These are phyloP conservation scores for Trichoderma virens DNA, from an alignment of 495 filamentous ascomycete genomes.

Conservation along the genomic window DNA sequence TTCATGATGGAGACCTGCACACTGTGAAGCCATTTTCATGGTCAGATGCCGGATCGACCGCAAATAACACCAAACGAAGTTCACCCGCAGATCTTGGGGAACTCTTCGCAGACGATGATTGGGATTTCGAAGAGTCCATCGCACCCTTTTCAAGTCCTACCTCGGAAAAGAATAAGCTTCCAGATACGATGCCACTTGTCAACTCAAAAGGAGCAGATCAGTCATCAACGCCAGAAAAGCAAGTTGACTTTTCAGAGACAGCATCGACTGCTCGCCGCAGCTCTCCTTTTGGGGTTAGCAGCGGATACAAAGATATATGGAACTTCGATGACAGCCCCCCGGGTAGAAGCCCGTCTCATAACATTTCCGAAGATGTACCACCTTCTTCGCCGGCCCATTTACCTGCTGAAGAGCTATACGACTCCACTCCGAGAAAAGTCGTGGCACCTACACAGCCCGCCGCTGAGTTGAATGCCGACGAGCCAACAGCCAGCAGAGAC, in stretches of 20 bases:
- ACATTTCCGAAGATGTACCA: too few relatives aligned
- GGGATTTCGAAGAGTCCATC: not conserved
- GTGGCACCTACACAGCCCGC: not conserved
- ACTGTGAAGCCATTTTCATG: not conserved
- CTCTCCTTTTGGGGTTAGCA: not conserved
- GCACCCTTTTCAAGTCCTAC: not conserved
- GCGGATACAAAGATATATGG: not conserved
- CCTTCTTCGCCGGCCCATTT: not conserved
- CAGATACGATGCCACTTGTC: not conserved
- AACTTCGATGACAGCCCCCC: not conserved
- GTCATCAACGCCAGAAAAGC: not conserved
- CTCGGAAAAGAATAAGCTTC: not conserved
- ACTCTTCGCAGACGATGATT: not conserved
- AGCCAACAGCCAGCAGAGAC: not conserved
- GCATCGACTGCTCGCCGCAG: conserved; percentile 4
- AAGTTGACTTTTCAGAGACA: conserved; percentile 8
- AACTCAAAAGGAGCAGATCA: not conserved
- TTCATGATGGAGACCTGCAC: not conserved
- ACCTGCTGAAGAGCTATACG: not conserved
- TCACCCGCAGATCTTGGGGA: not conserved
- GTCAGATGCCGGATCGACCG: not conserved
- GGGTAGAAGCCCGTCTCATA: not conserved
- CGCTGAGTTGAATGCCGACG: not conserved
- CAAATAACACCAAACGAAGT: not conserved
- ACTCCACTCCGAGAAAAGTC: not conserved